Evolutionary conservation across 768 basidiomycete genomes (phyloP).

Genomic region (Candolleomyces eurysporus): DNA sequence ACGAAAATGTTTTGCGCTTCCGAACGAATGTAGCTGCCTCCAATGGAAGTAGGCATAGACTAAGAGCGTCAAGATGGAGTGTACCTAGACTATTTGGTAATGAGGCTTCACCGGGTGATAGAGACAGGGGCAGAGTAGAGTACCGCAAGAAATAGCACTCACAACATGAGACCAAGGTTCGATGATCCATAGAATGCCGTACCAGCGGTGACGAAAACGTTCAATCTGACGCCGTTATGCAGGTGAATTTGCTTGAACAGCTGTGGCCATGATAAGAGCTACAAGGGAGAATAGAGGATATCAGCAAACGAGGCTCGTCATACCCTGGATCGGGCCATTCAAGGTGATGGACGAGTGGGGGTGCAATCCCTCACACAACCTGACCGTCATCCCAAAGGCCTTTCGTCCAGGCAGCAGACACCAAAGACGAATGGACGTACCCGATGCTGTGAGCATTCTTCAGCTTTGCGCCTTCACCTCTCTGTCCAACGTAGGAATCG

Average conservation of each 20-base stretch:
- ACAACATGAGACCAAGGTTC: constrained; percentile 75
- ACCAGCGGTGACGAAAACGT: constrained; percentile 76
- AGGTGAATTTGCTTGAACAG: constrained; percentile 83
- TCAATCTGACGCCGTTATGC: constrained; percentile 87
- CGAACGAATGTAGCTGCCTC: constrained; percentile 45
- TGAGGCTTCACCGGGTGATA: background rate
- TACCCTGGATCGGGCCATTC: too few species aligned
- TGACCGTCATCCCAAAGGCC: background rate
- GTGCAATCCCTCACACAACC: background rate
- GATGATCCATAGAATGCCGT: constrained; percentile 86
- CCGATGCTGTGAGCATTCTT: constrained; percentile 77
- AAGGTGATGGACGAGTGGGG: background rate
- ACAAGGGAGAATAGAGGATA: background rate
- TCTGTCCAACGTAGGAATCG: constrained; percentile 40
- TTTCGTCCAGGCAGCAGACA: background rate
- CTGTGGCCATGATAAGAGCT: constrained; percentile 80
- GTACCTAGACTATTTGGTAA: constrained; percentile 50
- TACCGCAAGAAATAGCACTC: constrained; percentile 28
- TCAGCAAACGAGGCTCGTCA: background rate
- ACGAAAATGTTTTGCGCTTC: constrained; percentile 29
- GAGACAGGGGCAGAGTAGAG: constrained; percentile 1
- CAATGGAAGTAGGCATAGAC: constrained; percentile 83
- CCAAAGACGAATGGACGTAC: constrained; percentile 41
- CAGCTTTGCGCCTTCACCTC: constrained; percentile 63
- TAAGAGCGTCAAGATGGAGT: constrained; percentile 1